Evolutionary conservation across 257 asterid species (phyloP), one percentile per base, ranked within the genome.

Genomic region (Lithospermum erythrorhizon): DNA sequence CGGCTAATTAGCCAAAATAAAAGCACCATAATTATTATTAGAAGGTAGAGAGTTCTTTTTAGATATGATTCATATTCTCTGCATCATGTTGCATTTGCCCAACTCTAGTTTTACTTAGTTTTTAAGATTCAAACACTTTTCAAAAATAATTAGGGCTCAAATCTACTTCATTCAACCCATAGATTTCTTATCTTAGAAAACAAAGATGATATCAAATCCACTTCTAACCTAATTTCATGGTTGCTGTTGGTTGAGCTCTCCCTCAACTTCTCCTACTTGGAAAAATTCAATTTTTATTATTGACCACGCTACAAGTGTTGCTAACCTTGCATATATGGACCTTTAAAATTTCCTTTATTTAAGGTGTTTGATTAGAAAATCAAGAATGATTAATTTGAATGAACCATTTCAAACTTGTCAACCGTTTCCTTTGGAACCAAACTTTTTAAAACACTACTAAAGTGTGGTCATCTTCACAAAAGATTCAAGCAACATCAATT

Each of bases 81-180:
- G 23, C 23, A 19, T 6, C 57, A 52, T 9, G 35, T 32, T 59
- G 35, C 19, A 48, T 62, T 49, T 10, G 35, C 19, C 20, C 6
- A 10, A 21, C 21, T 59, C 25, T 63, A 45, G 30, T 67, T 27
- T 68, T 61, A 22, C 74, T 68, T 73, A 55, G 25, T 66, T 66
- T 59, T 70, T 48, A 74, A 66, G 72, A 74, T 70, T 74, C 37
- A 58, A 69, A 37, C 16, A 20, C n/a, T n/a, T 15, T 54, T 59
- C 8, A 49, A 48, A 54, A 62, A 57, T 20, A 27, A 30, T 53
- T 21, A 41, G 18, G 18, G 49, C 1, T 41, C 49, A 14, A 41
- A 41, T 11, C 17, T 11, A 11, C 49, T 41, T 41, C 49, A 41
- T 16, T 55, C 37, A 53, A 53, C 57, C 21, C 20, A 10, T 55